A percentile compares a stretch with the other conserved stretches of the same genome.
These are phyloP conservation scores for Ophiostoma tasmaniense DNA, from an alignment of 2,329 filamentous ascomycete genomes.

Conservation along the genomic window DNA sequence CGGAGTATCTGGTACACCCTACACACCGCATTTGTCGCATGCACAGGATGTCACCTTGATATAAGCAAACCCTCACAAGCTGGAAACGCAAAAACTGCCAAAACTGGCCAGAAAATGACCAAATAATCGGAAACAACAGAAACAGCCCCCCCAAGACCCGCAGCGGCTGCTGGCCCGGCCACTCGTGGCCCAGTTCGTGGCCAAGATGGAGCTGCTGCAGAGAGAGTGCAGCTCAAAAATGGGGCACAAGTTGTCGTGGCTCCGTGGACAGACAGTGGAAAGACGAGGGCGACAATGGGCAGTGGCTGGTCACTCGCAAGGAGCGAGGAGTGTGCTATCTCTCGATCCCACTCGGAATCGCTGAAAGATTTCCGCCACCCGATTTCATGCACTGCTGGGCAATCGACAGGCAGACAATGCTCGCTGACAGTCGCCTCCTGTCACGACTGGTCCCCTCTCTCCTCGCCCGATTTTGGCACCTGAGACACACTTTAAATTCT, in stretches of 20 bases:
- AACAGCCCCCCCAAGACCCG: not conserved
- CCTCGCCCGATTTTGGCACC: not conserved
- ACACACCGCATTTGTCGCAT: not conserved
- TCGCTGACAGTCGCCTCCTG: not conserved
- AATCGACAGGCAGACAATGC: not conserved
- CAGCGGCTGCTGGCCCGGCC: not conserved
- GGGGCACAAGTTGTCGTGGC: conserved; percentile 2
- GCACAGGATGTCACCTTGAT: not conserved
- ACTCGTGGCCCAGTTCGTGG: conserved; percentile 3
- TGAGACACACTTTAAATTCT: not conserved
- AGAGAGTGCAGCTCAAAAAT: not conserved
- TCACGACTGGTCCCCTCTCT: too few relatives aligned
- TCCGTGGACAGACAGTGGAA: not conserved
- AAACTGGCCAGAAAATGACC: not conserved
- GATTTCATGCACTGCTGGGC: not conserved
- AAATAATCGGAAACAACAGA: not conserved
- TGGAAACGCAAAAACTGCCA: not conserved
- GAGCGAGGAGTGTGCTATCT: too few relatives aligned
- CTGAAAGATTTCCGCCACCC: not conserved
- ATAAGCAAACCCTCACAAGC: not conserved
- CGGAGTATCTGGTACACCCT: not conserved
- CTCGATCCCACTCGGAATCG: too few relatives aligned
- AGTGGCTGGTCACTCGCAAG: too few relatives aligned
- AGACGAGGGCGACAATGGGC: not conserved
- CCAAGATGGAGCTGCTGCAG: not conserved